Conservation (phyloP, 2,329 filamentous ascomycete genomes). For the Penicillium sp. region DNA sequence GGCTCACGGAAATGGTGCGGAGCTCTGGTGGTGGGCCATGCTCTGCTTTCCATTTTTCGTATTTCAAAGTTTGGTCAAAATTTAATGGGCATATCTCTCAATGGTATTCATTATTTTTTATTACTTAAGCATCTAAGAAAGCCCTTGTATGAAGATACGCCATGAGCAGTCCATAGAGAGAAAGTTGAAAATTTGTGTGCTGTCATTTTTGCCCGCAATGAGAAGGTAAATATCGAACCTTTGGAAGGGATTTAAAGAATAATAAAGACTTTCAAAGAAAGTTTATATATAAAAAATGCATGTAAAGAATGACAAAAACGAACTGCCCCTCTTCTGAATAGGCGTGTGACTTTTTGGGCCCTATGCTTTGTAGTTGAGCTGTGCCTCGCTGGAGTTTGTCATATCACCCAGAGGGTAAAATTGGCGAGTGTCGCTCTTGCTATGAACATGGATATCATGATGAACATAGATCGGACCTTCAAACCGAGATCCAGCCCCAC, state of each 20-base stretch:
- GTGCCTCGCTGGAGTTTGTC: constrained; percentile 19
- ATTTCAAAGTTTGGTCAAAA: not conserved
- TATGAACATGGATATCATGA: constrained; percentile 14
- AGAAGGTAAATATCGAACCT: not conserved
- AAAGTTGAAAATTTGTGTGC: not conserved
- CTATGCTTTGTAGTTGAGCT: constrained; percentile 8
- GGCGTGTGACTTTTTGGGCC: not conserved
- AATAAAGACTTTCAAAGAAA: not conserved
- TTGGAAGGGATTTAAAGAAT: too few species aligned
- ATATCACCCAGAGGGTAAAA: constrained; percentile 24
- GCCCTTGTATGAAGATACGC: not conserved
- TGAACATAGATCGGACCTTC: constrained; percentile 12
- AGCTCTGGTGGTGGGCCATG: not conserved
- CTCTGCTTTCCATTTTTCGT: not conserved
- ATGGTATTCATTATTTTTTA: too few species aligned
- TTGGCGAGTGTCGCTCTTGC: constrained; percentile 16
- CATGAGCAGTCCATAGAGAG: not conserved
- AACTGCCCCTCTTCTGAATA: not conserved
- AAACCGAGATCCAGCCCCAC: constrained; percentile 12
- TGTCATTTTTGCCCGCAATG: not conserved
- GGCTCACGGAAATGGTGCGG: not conserved
- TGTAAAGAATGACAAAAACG: not conserved
- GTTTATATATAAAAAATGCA: not conserved
- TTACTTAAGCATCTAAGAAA: not conserved
- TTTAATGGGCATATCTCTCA: not conserved